These are phyloP conservation scores for Kwoniella pini DNA, from an alignment of 768 basidiomycete species.

Conservation along the genomic window DNA sequence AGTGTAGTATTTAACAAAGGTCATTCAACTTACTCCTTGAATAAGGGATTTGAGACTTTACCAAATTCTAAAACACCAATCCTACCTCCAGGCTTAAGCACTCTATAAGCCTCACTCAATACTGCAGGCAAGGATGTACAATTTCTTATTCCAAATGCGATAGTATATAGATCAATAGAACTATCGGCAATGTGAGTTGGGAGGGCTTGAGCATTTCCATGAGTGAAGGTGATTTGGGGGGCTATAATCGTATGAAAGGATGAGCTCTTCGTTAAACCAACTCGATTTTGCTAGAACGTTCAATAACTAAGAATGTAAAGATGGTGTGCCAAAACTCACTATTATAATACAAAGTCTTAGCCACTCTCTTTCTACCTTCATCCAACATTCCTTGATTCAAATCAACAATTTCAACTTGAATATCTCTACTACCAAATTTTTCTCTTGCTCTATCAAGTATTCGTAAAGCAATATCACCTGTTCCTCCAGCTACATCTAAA, in stretches of 20 bases:
- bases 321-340: conserved; percentile 62
- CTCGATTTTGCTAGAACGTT: no score
- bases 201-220: conserved; percentile 87
- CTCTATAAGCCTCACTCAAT: conserved; percentile 83
- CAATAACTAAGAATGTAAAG: no score
- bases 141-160: conserved; percentile 97
- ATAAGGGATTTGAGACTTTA: conserved; percentile 80
- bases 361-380: conserved; percentile 85
- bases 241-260: conserved; percentile 58
- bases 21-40: conserved; percentile 73
- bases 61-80: conserved; percentile 97
- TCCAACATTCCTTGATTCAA: conserved; percentile 95
- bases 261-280: no score
- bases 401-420: conserved; percentile 84
- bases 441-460: conserved; percentile 89
- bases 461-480: conserved; percentile 90
- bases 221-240: conserved; percentile 86
- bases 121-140: conserved; percentile 90
- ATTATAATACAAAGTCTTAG: conserved; percentile 97
- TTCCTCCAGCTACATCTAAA: conserved; percentile 96
- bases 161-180: conserved; percentile 93
- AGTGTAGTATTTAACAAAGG: neutral
- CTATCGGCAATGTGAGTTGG: conserved; percentile 71
- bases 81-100: conserved; percentile 91
- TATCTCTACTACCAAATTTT: conserved; percentile 84